phyloP scores from a whole-genome alignment of 192 early-diverging fungal species.

The Podila epicladia region DNA sequence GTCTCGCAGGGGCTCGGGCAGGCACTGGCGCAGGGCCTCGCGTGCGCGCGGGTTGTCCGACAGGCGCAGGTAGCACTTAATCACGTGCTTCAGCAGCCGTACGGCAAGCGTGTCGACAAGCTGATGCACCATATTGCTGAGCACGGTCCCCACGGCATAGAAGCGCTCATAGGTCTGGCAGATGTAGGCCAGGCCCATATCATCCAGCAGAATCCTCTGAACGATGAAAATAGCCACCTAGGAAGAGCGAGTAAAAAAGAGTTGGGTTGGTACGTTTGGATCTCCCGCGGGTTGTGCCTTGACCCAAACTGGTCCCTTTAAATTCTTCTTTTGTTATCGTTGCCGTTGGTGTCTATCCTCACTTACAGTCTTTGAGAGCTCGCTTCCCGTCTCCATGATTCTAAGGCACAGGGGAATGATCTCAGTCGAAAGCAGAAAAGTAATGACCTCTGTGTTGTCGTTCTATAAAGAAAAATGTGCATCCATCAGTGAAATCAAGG shows the following conservation, averaged over 20 bases:
- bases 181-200: slow-evolving; percentile 90
- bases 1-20: slow-evolving; percentile 90
- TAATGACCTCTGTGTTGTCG: slow-evolving; percentile 96
- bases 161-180: slow-evolving; percentile 93
- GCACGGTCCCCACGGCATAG: slow-evolving; percentile 93
- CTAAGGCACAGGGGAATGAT: slow-evolving; percentile 98
- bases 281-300: too few relatives aligned
- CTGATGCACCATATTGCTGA: slow-evolving; percentile 94
- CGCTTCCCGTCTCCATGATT: slow-evolving; percentile 98
- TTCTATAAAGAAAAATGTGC: slow-evolving; percentile 60
- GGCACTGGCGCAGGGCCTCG: slow-evolving; percentile 89
- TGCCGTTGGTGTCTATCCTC: too few relatives aligned
- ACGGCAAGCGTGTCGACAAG: slow-evolving; percentile 87
- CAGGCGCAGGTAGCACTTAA: slow-evolving; percentile 91
- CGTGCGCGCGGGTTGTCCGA: slow-evolving; percentile 93
- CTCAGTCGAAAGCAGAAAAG: slow-evolving; percentile 94
- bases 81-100: slow-evolving; percentile 92
- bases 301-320: not conserved
- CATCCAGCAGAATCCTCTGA: slow-evolving; percentile 95
- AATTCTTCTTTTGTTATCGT: not conserved
- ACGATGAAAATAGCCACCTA: slow-evolving; percentile 97
- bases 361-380: slow-evolving; percentile 91
- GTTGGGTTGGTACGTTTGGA: not conserved
- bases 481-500: not conserved
- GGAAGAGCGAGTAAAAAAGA: not conserved